Conservation (phyloP, 176 grass and related monocot genomes). For the Ampelocalamus luodianensis region DNA sequence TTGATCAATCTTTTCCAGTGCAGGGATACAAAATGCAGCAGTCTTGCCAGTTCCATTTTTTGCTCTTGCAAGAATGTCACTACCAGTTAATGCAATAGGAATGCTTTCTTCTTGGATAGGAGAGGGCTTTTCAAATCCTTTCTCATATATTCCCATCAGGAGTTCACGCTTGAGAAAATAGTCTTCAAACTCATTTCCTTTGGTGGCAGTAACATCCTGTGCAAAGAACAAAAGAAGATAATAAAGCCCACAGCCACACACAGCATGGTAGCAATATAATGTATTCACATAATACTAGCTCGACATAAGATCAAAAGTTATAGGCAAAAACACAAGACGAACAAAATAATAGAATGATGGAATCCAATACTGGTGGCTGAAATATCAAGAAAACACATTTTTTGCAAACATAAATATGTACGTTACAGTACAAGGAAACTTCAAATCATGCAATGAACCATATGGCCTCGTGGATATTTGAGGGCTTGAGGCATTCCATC, state of each 20-base stretch:
- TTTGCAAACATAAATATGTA: not conserved
- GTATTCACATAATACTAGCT: not conserved
- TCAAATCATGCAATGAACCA: not conserved
- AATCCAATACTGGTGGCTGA: not conserved
- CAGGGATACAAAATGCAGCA: constrained; percentile 95
- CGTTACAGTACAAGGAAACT: not conserved
- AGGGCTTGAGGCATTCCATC: not conserved
- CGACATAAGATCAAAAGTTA: not conserved
- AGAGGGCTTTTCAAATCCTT: constrained; percentile 95
- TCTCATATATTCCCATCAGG: constrained; percentile 98
- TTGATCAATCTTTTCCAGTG: constrained; percentile 94
- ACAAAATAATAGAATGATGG: not conserved
- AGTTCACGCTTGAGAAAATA: constrained; percentile 97
- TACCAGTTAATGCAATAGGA: constrained; percentile 95
- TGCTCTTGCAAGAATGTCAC: constrained; percentile 97
- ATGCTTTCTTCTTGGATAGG: constrained; percentile 99
- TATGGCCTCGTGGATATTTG: not conserved
- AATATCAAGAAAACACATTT: constrained; percentile 17
- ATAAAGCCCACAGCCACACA: not conserved
- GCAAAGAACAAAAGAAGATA: constrained; percentile 17
- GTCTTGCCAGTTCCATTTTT: constrained; percentile 98
- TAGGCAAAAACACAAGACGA: constrained; percentile 12
- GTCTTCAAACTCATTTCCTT: constrained; percentile 99
- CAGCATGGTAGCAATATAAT: not conserved
- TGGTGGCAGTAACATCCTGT: constrained; percentile 97